phyloP scores from a whole-genome alignment of 1,284 basidiomycete species.

The Coniferiporia sulphurascens region DNA sequence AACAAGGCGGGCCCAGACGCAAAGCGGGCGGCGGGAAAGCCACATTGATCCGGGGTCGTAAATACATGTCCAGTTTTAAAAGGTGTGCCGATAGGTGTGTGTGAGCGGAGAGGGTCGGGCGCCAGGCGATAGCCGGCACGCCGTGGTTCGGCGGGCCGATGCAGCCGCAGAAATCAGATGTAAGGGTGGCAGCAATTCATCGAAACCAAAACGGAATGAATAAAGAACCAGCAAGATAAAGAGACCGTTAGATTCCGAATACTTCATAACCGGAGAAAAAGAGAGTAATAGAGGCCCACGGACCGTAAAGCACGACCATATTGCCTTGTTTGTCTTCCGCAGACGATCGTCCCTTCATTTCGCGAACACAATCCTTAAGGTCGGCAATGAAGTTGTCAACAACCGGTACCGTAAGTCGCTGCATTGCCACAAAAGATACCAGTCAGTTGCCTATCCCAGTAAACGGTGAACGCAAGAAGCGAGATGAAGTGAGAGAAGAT shows the following conservation, averaged over 20 bases:
- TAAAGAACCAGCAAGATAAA: not conserved
- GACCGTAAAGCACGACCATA: conserved; percentile 88
- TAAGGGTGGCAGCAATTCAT: not conserved
- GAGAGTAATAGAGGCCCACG: conserved; percentile 27
- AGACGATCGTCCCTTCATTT: conserved; percentile 51
- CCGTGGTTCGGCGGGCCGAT: too few relatives aligned
- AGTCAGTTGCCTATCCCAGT: not conserved
- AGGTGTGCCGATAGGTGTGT: too few relatives aligned
- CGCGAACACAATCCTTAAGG: conserved; percentile 70
- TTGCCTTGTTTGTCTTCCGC: conserved; percentile 51
- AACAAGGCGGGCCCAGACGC: too few relatives aligned
- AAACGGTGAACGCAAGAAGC: not conserved
- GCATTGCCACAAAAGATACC: not conserved
- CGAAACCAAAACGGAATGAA: not conserved
- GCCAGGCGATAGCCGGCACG: too few relatives aligned
- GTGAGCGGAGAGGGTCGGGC: too few relatives aligned
- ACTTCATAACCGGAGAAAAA: not conserved
- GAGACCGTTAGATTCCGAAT: not conserved
- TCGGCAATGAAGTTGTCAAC: conserved; percentile 79
- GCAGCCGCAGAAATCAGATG: too few relatives aligned
- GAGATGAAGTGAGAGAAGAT: not conserved
- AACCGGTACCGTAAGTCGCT: conserved; percentile 75
- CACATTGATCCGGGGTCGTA: too few relatives aligned
- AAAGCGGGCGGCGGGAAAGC: too few relatives aligned
- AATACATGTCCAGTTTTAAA: too few relatives aligned